Evolutionary conservation across 2,329 filamentous ascomycete species (phyloP).

Genomic region (Cladophialophora chaetospira): DNA sequence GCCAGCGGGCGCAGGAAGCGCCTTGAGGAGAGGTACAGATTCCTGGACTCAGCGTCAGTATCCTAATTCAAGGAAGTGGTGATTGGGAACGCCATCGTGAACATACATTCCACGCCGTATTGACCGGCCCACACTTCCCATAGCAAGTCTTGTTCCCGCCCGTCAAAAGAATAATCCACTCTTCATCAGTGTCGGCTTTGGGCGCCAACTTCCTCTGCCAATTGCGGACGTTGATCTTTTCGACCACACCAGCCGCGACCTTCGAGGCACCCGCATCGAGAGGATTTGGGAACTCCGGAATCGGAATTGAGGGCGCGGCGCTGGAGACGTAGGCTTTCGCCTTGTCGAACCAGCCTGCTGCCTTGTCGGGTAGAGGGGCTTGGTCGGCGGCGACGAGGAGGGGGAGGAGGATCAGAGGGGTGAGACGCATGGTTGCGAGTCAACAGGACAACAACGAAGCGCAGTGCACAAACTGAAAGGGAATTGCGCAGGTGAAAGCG

Average conservation of each 20-base stretch:
- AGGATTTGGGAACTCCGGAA: conserved; percentile 34
- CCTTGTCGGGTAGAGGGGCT: conserved; percentile 51
- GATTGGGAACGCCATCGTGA: no score
- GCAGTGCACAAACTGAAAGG: neutral
- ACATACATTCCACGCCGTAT: conserved; percentile 55
- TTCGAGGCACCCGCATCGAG: conserved; percentile 49
- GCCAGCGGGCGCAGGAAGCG: conserved; percentile 40
- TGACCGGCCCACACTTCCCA: conserved; percentile 57
- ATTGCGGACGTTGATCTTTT: conserved; percentile 58
- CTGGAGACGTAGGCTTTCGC: conserved; percentile 59
- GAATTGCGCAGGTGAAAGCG: no score
- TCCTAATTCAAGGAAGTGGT: no score
- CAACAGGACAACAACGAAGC: neutral
- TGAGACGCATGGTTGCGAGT: conserved; percentile 52
- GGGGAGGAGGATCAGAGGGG: conserved; percentile 43
- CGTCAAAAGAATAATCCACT: conserved; percentile 62
- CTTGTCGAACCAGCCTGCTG: conserved; percentile 52
- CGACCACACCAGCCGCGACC: conserved; percentile 54
- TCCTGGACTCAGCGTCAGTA: no score
- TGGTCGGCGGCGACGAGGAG: conserved; percentile 50
- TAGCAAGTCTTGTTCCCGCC: conserved; percentile 68
- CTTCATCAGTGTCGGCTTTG: conserved; percentile 48
- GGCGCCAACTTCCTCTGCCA: conserved; percentile 56
- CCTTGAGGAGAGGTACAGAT: conserved; percentile 55
- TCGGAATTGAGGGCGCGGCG: conserved; percentile 39